These are phyloP conservation scores for Articulospora tetracladia DNA, from an alignment of 495 filamentous ascomycete genomes.

Conservation along the genomic window DNA sequence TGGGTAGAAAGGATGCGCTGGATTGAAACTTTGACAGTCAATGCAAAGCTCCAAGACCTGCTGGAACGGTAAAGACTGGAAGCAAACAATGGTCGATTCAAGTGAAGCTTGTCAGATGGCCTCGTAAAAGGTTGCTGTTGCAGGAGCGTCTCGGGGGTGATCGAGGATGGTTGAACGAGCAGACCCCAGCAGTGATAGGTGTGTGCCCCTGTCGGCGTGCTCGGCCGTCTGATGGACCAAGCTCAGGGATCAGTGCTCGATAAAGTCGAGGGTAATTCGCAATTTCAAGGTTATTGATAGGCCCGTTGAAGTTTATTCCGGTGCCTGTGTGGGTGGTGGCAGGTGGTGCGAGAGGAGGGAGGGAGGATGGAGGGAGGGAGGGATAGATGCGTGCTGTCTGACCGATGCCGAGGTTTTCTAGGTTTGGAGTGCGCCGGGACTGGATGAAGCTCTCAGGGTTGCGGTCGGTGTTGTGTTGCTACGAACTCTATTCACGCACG, in stretches of 20 bases:
- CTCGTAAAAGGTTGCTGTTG: constrained; percentile 9
- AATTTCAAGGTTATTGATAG: constrained; percentile 1
- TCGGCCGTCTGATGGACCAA: not conserved
- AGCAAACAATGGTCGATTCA: constrained; percentile 10
- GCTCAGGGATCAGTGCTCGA: not conserved
- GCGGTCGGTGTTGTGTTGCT: too few species aligned
- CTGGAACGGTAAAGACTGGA: constrained; percentile 21
- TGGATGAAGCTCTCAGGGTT: too few species aligned
- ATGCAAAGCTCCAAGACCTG: constrained; percentile 11
- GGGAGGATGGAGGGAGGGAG: too few species aligned
- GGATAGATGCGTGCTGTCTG: too few species aligned
- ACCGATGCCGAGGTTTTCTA: not conserved
- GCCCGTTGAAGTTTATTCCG: not conserved
- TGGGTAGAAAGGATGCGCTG: not conserved
- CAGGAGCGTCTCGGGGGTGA: constrained; percentile 18
- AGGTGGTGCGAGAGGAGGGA: too few species aligned
- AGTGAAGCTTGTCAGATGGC: constrained; percentile 7
- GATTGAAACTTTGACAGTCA: not conserved
- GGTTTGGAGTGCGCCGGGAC: too few species aligned
- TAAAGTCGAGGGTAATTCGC: not conserved
- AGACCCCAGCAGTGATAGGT: not conserved
- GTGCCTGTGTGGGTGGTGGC: too few species aligned
- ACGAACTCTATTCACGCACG: too few species aligned
- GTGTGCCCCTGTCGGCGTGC: not conserved
- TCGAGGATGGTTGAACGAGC: not conserved